These are phyloP conservation scores for Talaromyces sp. DNA, from an alignment of 2,329 filamentous ascomycete species.

Conservation along the genomic window DNA sequence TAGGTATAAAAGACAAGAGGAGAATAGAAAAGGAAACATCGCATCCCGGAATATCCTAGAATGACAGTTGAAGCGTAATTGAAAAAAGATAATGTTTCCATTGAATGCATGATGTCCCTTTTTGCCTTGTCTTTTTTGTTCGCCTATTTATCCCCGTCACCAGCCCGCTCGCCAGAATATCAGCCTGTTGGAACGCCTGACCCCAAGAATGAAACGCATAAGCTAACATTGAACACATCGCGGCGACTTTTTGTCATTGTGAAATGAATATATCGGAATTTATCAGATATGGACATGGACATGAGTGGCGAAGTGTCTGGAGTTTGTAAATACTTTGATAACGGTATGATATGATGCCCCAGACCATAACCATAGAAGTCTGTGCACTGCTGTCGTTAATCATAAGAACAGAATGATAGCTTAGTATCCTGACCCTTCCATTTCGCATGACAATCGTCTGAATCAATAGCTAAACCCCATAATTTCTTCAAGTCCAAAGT, in stretches of 20 bases:
- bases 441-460: background rate
- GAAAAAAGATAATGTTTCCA: background rate
- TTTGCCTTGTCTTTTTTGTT: background rate
- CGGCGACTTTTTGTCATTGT: background rate
- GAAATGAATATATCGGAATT: background rate
- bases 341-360: too few relatives aligned
- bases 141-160: background rate
- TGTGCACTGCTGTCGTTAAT: too few relatives aligned
- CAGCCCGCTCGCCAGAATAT: background rate
- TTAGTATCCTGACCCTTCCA: too few relatives aligned
- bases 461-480: background rate
- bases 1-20: background rate
- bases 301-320: too few relatives aligned
- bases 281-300: too few relatives aligned
- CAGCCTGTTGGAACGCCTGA: slow-evolving; percentile 1
- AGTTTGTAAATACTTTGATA: too few relatives aligned
- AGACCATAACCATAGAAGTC: too few relatives aligned
- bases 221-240: background rate
- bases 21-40: background rate
- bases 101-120: background rate
- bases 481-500: slow-evolving; percentile 28
- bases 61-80: background rate
- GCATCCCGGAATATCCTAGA: background rate
- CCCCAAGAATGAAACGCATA: background rate
- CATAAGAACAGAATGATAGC: too few relatives aligned